Percentiles rank a stretch among this genome's conserved stretches.
Conservation (phyloP, 2,329 filamentous ascomycete genomes). For the Aspergillus persii region DNA sequence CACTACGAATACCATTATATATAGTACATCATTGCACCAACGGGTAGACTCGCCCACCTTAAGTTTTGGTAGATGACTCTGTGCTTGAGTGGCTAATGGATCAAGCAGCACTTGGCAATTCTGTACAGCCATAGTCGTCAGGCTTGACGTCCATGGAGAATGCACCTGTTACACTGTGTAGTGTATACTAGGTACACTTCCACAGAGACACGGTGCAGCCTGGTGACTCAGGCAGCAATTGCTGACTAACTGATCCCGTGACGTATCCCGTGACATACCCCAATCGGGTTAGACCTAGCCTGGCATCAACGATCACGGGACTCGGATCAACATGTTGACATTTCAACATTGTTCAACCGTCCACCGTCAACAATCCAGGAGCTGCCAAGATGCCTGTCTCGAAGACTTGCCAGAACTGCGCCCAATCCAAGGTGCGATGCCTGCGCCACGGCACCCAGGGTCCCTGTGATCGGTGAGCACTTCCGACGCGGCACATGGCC, state of each 20-base stretch:
- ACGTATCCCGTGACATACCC: neutral
- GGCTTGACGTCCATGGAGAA: too few species aligned
- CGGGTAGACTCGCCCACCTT: too few species aligned
- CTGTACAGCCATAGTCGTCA: too few species aligned
- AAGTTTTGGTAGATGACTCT: too few species aligned
- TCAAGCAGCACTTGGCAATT: too few species aligned
- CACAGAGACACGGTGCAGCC: too few species aligned
- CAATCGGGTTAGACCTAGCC: neutral
- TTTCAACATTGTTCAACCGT: neutral
- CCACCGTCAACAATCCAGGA: neutral
- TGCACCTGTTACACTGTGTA: too few species aligned
- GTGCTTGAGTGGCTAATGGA: too few species aligned
- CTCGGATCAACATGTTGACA: too few species aligned
- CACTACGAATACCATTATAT: too few species aligned
- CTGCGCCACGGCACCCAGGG: conserved; percentile 8
- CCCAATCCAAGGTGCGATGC: conserved; percentile 24
- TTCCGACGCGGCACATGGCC: neutral
- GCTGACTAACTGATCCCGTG: neutral
- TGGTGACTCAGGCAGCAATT: neutral
- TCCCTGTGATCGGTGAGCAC: conserved; percentile 17
- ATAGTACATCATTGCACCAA: too few species aligned
- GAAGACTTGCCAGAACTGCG: conserved; percentile 20
- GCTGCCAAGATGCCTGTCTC: neutral
- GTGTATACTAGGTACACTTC: too few species aligned
- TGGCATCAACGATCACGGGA: neutral